Evolutionary conservation across 2,329 filamentous ascomycete species (phyloP).

Genomic region (Fusarium sambucinum): DNA sequence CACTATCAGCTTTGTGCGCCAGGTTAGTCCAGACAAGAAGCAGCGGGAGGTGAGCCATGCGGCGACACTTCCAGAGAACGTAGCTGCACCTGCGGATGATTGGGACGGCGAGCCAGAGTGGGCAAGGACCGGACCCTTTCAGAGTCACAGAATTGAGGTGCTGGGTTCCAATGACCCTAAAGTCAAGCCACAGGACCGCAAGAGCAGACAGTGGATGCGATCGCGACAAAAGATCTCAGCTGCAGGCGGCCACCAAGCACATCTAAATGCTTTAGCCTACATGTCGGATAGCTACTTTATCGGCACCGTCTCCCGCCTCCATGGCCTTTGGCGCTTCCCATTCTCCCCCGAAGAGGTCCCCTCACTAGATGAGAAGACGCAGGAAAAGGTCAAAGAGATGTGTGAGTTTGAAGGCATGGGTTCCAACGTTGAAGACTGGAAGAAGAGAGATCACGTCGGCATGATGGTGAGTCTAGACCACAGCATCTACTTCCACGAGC

Average conservation of each 20-base stretch:
- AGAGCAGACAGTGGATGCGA: constrained; percentile 79
- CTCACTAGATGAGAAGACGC: constrained; percentile 58
- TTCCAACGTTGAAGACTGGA: constrained; percentile 60
- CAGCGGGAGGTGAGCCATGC: constrained; percentile 76
- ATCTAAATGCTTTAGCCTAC: constrained; percentile 90
- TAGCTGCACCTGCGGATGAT: constrained; percentile 54
- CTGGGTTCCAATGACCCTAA: constrained; percentile 54
- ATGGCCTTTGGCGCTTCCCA: constrained; percentile 81
- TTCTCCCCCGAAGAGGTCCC: constrained; percentile 66
- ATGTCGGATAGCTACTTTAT: constrained; percentile 95
- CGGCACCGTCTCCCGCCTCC: constrained; percentile 84
- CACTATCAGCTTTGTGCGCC: constrained; percentile 87
- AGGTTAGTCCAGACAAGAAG: constrained; percentile 65
- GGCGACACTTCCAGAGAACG: constrained; percentile 65
- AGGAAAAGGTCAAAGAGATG: constrained; percentile 53
- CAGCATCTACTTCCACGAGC: constrained; percentile 76
- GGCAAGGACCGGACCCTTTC: constrained; percentile 63
- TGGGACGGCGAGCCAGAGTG: constrained; percentile 62
- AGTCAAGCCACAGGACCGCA: constrained; percentile 72
- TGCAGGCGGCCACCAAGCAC: constrained; percentile 80
- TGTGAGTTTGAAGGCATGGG: constrained; percentile 59
- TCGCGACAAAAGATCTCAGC: constrained; percentile 79
- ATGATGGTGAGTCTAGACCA: constrained; percentile 90
- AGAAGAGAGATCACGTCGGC: constrained; percentile 71
- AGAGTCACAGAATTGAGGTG: constrained; percentile 59